phyloP scores from a whole-genome alignment of 1,139 yeast species.

The Yamadazyma pseudoaaseri region DNA sequence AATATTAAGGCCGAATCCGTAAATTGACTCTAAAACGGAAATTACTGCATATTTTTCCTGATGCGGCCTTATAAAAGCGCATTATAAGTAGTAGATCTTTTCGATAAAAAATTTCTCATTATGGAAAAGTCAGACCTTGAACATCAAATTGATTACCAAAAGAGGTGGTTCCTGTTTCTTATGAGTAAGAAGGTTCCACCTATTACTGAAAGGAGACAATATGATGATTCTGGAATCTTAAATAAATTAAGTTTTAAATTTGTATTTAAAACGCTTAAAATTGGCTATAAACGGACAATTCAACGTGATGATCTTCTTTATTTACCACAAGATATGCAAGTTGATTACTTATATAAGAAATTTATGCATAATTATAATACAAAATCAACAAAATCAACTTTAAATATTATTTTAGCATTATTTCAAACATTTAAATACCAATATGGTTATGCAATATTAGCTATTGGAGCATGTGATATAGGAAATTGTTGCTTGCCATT shows the following conservation, averaged over 20 bases:
- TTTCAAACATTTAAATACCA: constrained; percentile 30
- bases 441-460: constrained; percentile 22
- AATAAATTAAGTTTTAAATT: constrained; percentile 50
- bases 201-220: constrained; percentile 53
- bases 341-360: constrained; percentile 42
- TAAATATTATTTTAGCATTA: constrained; percentile 18
- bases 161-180: constrained; percentile 15
- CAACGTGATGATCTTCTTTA: constrained; percentile 61
- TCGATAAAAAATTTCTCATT: constrained; percentile 1
- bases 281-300: constrained; percentile 67
- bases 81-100: no score
- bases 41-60: no score
- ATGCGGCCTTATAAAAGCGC: no score
- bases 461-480: constrained; percentile 21
- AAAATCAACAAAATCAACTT: constrained; percentile 32
- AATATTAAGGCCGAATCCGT: no score
- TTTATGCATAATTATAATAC: constrained; percentile 31
- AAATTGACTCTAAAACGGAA: neutral
- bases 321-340: constrained; percentile 52
- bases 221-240: constrained; percentile 28
- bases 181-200: constrained; percentile 41
- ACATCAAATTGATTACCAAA: constrained; percentile 16
- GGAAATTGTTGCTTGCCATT: constrained; percentile 29
- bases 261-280: constrained; percentile 55
- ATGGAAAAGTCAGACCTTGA: constrained; percentile 7